These are phyloP conservation scores for Fusarium euwallaceae DNA, from an alignment of 2,329 filamentous ascomycete species.

Conservation along the genomic window DNA sequence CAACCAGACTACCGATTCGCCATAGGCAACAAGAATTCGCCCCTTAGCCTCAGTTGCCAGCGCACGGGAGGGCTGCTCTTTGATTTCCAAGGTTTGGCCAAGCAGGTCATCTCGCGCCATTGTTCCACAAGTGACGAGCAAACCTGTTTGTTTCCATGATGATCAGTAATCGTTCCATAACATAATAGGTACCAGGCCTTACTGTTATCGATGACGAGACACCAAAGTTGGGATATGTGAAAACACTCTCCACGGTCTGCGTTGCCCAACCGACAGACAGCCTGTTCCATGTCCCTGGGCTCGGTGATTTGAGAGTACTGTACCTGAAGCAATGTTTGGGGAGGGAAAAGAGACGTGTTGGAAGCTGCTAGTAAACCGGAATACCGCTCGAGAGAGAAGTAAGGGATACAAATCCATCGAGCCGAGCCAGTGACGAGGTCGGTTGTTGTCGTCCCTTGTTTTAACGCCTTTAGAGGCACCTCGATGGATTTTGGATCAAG, in stretches of 20 bases:
- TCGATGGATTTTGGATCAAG: conserved; percentile 58
- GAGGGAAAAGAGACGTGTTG: conserved; percentile 54
- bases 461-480: conserved; percentile 47
- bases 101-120: conserved; percentile 52
- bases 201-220: conserved; percentile 60
- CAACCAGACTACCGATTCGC: conserved; percentile 54
- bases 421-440: conserved; percentile 34
- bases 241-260: conserved; percentile 57
- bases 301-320: conserved; percentile 56
- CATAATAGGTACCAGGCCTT: conserved; percentile 20
- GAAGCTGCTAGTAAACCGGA: conserved; percentile 53
- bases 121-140: conserved; percentile 59
- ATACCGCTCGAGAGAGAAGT: conserved; percentile 61
- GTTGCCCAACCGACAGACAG: conserved; percentile 56
- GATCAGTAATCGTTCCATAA: background rate
- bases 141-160: conserved; percentile 35
- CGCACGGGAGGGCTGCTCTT: conserved; percentile 47
- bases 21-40: conserved; percentile 53
- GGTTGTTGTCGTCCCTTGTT: conserved; percentile 31
- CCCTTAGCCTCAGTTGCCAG: conserved; percentile 25
- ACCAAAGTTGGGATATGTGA: conserved; percentile 64
- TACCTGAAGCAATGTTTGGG: conserved; percentile 59
- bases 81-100: conserved; percentile 49
- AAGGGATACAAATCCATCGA: conserved; percentile 62
- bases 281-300: conserved; percentile 61